These are phyloP conservation scores for Penicillium nordicum DNA, from an alignment of 2,329 filamentous ascomycete genomes.

Conservation along the genomic window DNA sequence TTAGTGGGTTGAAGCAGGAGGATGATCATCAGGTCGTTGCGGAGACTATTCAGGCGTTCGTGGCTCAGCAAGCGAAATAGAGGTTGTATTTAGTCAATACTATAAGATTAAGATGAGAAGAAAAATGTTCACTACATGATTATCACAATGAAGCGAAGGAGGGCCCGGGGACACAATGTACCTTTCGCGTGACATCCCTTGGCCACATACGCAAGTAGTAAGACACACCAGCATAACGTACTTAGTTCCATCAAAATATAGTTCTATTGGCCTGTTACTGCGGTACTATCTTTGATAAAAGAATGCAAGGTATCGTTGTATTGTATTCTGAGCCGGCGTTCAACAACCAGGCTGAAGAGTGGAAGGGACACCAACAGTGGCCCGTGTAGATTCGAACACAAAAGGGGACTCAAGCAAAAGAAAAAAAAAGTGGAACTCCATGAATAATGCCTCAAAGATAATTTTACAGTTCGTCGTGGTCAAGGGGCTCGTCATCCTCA, in stretches of 20 bases:
- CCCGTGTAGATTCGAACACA: conserved; percentile 11
- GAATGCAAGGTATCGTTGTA: conserved; percentile 25
- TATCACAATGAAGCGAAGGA: background rate
- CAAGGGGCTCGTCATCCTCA: conserved; percentile 67
- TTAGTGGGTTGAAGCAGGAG: conserved; percentile 71
- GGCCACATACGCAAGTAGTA: background rate
- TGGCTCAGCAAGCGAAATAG: conserved; percentile 20
- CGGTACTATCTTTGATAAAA: background rate
- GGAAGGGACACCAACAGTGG: conserved; percentile 6
- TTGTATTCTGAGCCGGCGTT: conserved; percentile 10
- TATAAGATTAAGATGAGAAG: background rate
- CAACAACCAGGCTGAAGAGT: background rate
- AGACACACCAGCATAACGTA: background rate
- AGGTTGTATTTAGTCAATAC: background rate
- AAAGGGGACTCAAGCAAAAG: conserved; percentile 24
- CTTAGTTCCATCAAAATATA: background rate
- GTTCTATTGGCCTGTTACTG: background rate
- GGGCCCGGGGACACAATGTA: background rate
- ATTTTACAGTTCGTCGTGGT: conserved; percentile 75
- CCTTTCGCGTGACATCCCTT: background rate
- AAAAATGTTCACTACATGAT: background rate
- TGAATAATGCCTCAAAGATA: conserved; percentile 34
- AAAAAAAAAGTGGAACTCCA: conserved; percentile 32
- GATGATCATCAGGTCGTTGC: conserved; percentile 75
- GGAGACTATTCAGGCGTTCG: conserved; percentile 60